Evolutionary conservation across 2,329 filamentous ascomycete genomes (phyloP).

Genomic region (Raffaelea arxii): DNA sequence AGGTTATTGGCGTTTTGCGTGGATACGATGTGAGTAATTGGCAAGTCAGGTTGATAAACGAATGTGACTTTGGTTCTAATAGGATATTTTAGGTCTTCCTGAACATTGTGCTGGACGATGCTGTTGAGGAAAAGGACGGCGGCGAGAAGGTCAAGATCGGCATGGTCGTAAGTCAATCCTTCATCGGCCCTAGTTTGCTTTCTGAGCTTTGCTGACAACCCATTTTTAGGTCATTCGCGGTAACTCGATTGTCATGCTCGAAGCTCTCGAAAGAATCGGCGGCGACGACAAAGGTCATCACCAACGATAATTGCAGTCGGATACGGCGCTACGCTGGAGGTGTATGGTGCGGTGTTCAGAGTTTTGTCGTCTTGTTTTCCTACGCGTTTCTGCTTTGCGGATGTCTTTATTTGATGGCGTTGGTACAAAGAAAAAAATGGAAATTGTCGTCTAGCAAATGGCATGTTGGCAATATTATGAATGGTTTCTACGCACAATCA

Average conservation of each 20-base stretch:
- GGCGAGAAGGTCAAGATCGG: conserved; percentile 85
- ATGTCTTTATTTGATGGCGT: too few species aligned
- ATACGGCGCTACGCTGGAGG: too few species aligned
- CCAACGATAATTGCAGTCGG: conserved; percentile 2
- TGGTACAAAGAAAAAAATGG: too few species aligned
- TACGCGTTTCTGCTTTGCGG: too few species aligned
- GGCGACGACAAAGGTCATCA: conserved; percentile 39
- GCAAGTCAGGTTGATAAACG: too few species aligned
- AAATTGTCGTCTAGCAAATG: too few species aligned
- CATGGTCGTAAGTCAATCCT: conserved; percentile 78
- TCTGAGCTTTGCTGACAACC: not conserved
- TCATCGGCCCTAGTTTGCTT: not conserved
- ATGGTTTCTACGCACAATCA: too few species aligned
- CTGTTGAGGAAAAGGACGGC: conserved; percentile 85
- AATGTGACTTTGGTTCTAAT: too few species aligned
- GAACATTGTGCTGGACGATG: conserved; percentile 96
- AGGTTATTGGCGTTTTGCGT: conserved; percentile 86
- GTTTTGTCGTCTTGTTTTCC: too few species aligned
- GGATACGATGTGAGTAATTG: conserved; percentile 93
- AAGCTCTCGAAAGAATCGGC: conserved; percentile 63
- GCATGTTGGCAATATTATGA: too few species aligned
- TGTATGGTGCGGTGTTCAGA: too few species aligned
- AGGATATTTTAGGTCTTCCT: conserved; percentile 85
- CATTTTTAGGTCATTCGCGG: conserved; percentile 72
- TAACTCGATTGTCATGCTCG: conserved; percentile 97